Evolutionary conservation across 116 monocot genomes (phyloP), one percentile per base, ranked within the genome.

Genomic region (Posidonia oceanica): DNA sequence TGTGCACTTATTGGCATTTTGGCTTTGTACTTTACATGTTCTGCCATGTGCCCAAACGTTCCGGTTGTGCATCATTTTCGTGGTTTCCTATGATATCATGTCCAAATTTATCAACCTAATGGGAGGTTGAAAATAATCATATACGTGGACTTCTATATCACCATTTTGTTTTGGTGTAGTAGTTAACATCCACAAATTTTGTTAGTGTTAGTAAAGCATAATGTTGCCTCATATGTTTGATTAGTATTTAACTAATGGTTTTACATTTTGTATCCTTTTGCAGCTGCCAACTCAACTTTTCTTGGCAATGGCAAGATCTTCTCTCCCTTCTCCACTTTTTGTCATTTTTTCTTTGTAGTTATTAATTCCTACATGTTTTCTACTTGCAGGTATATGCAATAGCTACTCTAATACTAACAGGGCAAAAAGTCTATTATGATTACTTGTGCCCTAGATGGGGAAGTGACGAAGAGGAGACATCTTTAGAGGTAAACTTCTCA

Each of bases 221-320:
- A 14, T 38, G 1, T 64, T 14, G 29, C 36, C 11, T 61, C 23
- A 61, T 4, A 61, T 29, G 48, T 40, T 64, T 40, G 17, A 39
- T 64, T 40, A 41, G n/a, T 15, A 18, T 41, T 36, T 39, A 39
- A 3, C 16, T 52, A 23, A 42, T 54, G 55, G 38, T 8, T 70
- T 59, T 58, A 66, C 59, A 75, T 17, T 67, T 42, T 83, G 13
- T 22, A 20, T 62, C 36, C 12, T 75, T 71, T 79, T 87, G 87
- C 87, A 94, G 94, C 66, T 94, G 69, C 80, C 82, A 20, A 94
- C 94, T 54, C 90, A 94, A 62, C 85, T 87, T 68, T 90, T 87
- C 71, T 83, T 79, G 80, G 90, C 94, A 67, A 13, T 90, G 87
- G 94, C 90, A 68, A 88, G 93, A 64, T 21, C 37, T 57, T 51